Evolutionary conservation across 148 eudicot species (phyloP).

Genomic region (Cornus suecica): DNA sequence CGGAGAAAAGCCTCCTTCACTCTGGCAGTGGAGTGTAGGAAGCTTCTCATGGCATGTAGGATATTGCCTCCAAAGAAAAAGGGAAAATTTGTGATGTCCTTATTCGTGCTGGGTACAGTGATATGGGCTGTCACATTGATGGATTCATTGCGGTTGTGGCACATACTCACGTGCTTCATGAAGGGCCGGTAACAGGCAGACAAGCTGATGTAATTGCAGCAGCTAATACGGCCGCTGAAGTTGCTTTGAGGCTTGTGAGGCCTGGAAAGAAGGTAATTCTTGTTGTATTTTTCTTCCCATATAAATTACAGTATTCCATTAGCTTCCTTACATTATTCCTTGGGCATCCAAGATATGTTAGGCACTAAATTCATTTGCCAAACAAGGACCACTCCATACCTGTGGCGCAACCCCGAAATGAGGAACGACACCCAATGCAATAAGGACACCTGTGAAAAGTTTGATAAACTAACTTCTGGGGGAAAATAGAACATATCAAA

Average conservation of each 20-base stretch:
- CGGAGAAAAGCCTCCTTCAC: too few relatives aligned
- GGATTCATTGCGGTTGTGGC: constrained; percentile 91
- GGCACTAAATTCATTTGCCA: neutral
- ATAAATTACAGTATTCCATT: too few relatives aligned
- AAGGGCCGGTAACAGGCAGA: constrained; percentile 76
- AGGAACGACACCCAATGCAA: too few relatives aligned
- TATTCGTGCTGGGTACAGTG: constrained; percentile 42
- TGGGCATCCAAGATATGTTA: neutral
- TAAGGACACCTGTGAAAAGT: too few relatives aligned
- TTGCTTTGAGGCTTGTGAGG: constrained; percentile 87
- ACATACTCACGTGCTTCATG: constrained; percentile 78
- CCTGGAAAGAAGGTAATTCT: constrained; percentile 82
- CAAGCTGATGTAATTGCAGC: constrained; percentile 92
- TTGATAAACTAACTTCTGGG: too few relatives aligned
- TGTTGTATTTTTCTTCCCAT: neutral
- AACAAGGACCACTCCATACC: neutral
- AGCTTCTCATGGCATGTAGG: too few relatives aligned
- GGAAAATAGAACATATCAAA: too few relatives aligned
- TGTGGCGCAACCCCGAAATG: too few relatives aligned
- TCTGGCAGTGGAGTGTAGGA: too few relatives aligned
- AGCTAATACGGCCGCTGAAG: constrained; percentile 90
- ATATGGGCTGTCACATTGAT: constrained; percentile 92
- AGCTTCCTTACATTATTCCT: neutral
- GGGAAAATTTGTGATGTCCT: neutral
- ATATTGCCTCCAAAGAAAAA: neutral